A percentile compares a stretch with the other conserved stretches of the same genome.
phyloP scores from a whole-genome alignment of 2,329 filamentous ascomycete species.

The Aciculosporium take region DNA sequence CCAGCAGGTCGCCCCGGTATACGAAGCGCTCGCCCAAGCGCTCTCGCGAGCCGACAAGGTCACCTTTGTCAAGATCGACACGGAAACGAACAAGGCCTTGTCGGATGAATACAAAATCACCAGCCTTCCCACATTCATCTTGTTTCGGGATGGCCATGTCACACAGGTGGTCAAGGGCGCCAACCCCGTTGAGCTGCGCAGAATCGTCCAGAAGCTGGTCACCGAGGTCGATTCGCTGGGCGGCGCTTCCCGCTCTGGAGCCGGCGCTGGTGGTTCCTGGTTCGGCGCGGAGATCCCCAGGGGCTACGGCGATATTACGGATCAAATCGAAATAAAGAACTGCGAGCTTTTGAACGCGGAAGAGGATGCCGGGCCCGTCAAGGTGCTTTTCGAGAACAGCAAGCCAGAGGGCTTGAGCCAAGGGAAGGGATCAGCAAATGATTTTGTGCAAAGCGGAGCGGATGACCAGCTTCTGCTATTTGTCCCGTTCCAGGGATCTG shows the following conservation, averaged over 20 bases:
- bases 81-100: constrained; percentile 61
- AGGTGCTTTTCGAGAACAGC: constrained; percentile 54
- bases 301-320: constrained; percentile 72
- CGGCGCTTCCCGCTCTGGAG: constrained; percentile 25
- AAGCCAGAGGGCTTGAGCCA: constrained; percentile 52
- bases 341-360: constrained; percentile 83
- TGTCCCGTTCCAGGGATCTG: constrained; percentile 70
- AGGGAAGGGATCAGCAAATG: constrained; percentile 40
- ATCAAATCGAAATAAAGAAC: constrained; percentile 63
- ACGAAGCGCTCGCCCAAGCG: constrained; percentile 58
- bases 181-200: constrained; percentile 54
- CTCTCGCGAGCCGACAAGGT: constrained; percentile 59
- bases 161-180: constrained; percentile 60
- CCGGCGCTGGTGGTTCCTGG: constrained; percentile 42
- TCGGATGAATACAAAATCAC: constrained; percentile 59
- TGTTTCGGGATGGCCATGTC: constrained; percentile 60
- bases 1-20: constrained; percentile 70
- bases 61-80: constrained; percentile 79
- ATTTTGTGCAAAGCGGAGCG: constrained; percentile 93
- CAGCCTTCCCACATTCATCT: constrained; percentile 78
- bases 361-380: constrained; percentile 56
- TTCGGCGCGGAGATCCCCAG: constrained; percentile 59
- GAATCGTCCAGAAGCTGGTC: constrained; percentile 56
- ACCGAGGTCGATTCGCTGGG: constrained; percentile 49
- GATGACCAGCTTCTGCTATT: constrained; percentile 94